Percentiles rank a stretch among this genome's conserved stretches.
These are phyloP conservation scores for Spathaspora gorwiae DNA, from an alignment of 805 yeast species.

Conservation along the genomic window DNA sequence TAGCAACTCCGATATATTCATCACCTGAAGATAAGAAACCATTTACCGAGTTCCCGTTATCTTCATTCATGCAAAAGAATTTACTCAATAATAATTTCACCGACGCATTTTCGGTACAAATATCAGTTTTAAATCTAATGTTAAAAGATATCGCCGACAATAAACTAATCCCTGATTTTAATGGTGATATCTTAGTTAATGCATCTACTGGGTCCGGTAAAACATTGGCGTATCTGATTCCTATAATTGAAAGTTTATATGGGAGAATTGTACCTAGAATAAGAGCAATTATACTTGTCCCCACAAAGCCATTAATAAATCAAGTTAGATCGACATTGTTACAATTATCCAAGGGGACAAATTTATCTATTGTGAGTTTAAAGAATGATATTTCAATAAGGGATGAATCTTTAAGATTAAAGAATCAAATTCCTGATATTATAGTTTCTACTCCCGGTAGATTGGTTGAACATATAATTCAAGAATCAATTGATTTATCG, in stretches of 20 bases:
- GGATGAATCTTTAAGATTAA: constrained; percentile 58
- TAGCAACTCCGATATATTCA: constrained; percentile 58
- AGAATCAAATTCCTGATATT: constrained; percentile 54
- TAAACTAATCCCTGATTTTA: constrained; percentile 44
- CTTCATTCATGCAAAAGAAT: constrained; percentile 42
- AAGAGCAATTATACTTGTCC: constrained; percentile 77
- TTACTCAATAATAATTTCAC: constrained; percentile 43
- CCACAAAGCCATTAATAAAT: constrained; percentile 80
- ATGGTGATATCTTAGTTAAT: constrained; percentile 80
- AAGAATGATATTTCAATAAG: constrained; percentile 48
- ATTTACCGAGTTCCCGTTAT: constrained; percentile 47
- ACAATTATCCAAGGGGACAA: constrained; percentile 60
- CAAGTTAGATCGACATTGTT: constrained; percentile 73
- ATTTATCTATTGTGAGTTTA: constrained; percentile 58
- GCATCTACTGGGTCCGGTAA: constrained; percentile 98
- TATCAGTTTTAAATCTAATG: constrained; percentile 55
- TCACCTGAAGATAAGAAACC: constrained; percentile 43
- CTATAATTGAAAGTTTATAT: constrained; percentile 67
- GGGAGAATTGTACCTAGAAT: constrained; percentile 64
- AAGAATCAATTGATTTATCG: constrained; percentile 40
- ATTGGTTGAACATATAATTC: constrained; percentile 67
- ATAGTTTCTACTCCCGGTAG: constrained; percentile 75
- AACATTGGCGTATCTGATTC: constrained; percentile 92
- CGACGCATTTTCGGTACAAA: constrained; percentile 74
- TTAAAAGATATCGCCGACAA: constrained; percentile 40